Evolutionary conservation across 352 stramenopile species (phyloP).

Genomic region (Pelagophyceae sp.): DNA sequence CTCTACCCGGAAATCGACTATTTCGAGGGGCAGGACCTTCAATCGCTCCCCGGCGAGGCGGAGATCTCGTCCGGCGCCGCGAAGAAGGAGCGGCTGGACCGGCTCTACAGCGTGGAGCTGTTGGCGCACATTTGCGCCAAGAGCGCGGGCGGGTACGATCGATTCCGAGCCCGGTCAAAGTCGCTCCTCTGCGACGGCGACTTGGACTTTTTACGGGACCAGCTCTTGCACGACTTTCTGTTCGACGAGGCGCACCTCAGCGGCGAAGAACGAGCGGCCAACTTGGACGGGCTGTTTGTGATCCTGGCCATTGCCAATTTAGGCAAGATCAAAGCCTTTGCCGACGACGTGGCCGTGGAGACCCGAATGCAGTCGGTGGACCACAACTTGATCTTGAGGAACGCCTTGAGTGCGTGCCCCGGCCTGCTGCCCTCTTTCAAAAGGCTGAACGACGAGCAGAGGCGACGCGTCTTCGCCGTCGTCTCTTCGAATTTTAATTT

Average conservation of each 20-base stretch:
- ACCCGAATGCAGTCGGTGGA: background rate
- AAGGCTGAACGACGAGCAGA: background rate
- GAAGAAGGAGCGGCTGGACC: background rate
- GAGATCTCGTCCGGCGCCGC: background rate
- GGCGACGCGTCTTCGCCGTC: background rate
- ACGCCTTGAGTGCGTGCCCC: background rate
- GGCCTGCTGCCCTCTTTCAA: background rate
- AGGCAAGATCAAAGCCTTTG: conserved; percentile 7
- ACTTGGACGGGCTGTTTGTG: background rate
- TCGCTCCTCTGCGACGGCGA: background rate
- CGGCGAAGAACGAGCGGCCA: background rate
- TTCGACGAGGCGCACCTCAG: background rate
- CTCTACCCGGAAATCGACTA: background rate
- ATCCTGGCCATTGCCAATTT: background rate
- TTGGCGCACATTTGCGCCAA: background rate
- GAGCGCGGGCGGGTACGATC: background rate
- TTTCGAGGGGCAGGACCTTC: background rate
- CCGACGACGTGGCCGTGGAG: background rate
- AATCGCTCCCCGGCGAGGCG: background rate
- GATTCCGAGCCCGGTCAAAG: background rate
- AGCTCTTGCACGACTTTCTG: background rate
- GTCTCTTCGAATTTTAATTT: background rate
- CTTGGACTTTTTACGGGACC: background rate
- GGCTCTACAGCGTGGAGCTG: background rate
- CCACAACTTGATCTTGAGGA: background rate